These are phyloP conservation scores for Pleurotus cornucopiae DNA, from an alignment of 768 basidiomycete genomes.

Conservation along the genomic window DNA sequence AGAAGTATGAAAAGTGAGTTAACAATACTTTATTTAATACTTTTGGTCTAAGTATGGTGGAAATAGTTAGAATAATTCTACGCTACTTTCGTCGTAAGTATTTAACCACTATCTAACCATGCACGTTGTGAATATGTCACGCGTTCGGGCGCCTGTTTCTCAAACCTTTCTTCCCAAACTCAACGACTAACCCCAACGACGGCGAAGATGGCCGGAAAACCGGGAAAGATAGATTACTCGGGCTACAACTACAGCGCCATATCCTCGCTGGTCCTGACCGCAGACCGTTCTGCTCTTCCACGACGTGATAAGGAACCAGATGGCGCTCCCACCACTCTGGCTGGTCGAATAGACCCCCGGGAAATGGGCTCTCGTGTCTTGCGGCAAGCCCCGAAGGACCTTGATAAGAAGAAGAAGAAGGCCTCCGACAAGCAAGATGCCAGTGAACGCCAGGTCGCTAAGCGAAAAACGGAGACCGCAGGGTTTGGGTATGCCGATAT, in stretches of 20 bases:
- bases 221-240: slow-evolving; percentile 73
- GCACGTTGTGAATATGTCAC: too few relatives aligned
- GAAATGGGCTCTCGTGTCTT: slow-evolving; percentile 93
- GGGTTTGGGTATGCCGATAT: slow-evolving; percentile 87
- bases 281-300: slow-evolving; percentile 75
- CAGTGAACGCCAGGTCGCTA: slow-evolving; percentile 50
- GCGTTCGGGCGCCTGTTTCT: too few relatives aligned
- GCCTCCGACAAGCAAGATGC: slow-evolving; percentile 57
- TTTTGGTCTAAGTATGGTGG: too few relatives aligned
- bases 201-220: slow-evolving; percentile 16
- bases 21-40: too few relatives aligned
- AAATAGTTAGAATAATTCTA: too few relatives aligned
- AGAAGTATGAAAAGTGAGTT: too few relatives aligned
- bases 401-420: slow-evolving; percentile 93
- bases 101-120: too few relatives aligned
- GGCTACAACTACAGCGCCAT: slow-evolving; percentile 96
- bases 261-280: slow-evolving; percentile 91
- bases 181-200: neutral
- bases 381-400: slow-evolving; percentile 78
- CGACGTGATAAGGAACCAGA: slow-evolving; percentile 94
- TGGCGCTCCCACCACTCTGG: slow-evolving; percentile 90
- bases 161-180: too few relatives aligned
- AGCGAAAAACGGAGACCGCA: slow-evolving; percentile 57
- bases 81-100: too few relatives aligned
- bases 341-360: slow-evolving; percentile 81